Evolutionary conservation across 2,329 filamentous ascomycete genomes (phyloP), one percentile per base, ranked within the genome.

Genomic region (Fusarium fujikuroi): DNA sequence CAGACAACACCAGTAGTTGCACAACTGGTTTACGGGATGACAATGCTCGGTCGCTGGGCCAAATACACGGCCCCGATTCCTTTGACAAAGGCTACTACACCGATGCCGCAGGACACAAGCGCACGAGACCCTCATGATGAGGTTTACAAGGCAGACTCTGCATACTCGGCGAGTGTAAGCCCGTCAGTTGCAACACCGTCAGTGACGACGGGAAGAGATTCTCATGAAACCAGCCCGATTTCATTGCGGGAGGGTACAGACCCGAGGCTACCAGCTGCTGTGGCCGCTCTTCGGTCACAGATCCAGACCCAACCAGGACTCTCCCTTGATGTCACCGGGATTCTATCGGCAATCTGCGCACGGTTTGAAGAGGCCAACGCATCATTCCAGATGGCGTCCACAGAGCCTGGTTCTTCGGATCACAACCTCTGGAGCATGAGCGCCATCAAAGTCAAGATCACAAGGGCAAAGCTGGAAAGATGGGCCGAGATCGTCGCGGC

Each of bases 41-140:
- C 82, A 9, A 86, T 87, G 82, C 80, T 88, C 1, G 83, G 85
- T 3, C 82, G 87, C 11, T 88, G 86, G 86, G 84, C 85, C 9
- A 86, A 86, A 47, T 80, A 87, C 0, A 80, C 85, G 0, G 82
- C 82, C 1, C 83, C 83, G 0, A 81, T 81, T 28, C 76, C 78
- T 0, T 65, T 81, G 44, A 78, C 75, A 19, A 71, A 70, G 15
- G 67, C 75, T 0, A 69, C 69, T 9, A 73, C 74, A 9, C 66
- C 77, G 2, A 80, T 80, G 76, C 78, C 79, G 0, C 47, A 54
- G 10, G 76, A 79, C 39, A 70, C 71, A 3, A 78, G 75, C 12
- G 73, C 72, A 19, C 62, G 69, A 19, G 72, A 79, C 7, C 60
- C 70, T 0, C 76, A 71, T 0, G 46, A 64, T 7, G 67, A 74